Evolutionary conservation across 2,329 filamentous ascomycete genomes (phyloP).

Genomic region (Stagonosporopsis rhizophila): DNA sequence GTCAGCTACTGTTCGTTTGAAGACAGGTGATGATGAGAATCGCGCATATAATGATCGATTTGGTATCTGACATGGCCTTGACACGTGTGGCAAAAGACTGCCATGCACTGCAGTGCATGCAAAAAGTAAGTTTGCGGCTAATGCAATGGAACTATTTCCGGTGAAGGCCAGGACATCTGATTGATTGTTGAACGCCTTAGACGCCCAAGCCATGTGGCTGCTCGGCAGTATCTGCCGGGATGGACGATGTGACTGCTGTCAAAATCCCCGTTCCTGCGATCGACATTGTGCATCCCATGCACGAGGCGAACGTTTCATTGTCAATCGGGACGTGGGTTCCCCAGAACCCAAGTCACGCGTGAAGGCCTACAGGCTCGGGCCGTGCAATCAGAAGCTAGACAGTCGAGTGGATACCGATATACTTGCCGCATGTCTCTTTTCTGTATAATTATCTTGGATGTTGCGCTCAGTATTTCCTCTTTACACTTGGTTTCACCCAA

Average conservation of each 20-base stretch:
- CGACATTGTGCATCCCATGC: neutral
- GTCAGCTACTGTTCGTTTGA: neutral
- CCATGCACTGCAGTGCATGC: neutral
- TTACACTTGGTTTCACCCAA: slow-evolving; percentile 20
- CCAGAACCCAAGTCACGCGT: neutral
- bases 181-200: neutral
- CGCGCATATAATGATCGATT: neutral
- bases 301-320: neutral
- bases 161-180: neutral
- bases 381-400: neutral
- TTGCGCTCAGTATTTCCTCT: slow-evolving; percentile 12
- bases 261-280: neutral
- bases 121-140: neutral
- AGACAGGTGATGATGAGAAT: neutral
- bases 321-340: neutral
- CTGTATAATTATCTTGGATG: neutral
- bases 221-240: neutral
- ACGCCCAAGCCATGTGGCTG: neutral
- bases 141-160: slow-evolving; percentile 1
- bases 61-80: neutral
- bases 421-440: neutral
- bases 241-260: neutral
- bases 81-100: neutral
- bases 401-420: neutral
- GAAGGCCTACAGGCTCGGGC: neutral